phyloP scores from a whole-genome alignment of 1,284 basidiomycete species.

The Austroboletus novae-zelandiae region DNA sequence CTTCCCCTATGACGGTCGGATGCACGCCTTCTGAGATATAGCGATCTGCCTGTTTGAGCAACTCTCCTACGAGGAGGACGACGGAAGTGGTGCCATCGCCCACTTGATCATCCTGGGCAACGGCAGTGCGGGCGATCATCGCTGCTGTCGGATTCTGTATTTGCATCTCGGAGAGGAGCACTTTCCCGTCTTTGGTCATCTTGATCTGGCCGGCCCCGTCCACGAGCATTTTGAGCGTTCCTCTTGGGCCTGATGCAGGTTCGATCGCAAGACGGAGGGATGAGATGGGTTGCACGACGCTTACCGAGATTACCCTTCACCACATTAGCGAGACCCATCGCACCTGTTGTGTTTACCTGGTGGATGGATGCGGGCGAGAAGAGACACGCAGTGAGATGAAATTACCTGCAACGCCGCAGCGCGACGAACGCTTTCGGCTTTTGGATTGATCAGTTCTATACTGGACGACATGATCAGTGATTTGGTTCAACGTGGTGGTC shows the following conservation, averaged over 20 bases:
- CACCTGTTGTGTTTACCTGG: slow-evolving; percentile 88
- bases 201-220: slow-evolving; percentile 99
- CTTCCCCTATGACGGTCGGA: slow-evolving; percentile 93
- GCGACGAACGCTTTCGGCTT: slow-evolving; percentile 92
- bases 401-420: slow-evolving; percentile 91
- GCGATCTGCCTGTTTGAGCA: slow-evolving; percentile 96
- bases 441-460: slow-evolving; percentile 93
- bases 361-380: slow-evolving; percentile 21
- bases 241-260: slow-evolving; percentile 72
- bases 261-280: slow-evolving; percentile 17
- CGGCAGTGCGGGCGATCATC: slow-evolving; percentile 98
- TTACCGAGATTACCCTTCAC: slow-evolving; percentile 95
- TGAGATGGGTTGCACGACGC: slow-evolving; percentile 25
- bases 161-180: slow-evolving; percentile 99
- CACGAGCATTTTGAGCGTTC: slow-evolving; percentile 99
- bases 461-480: slow-evolving; percentile 64
- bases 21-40: slow-evolving; percentile 99
- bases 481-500: slow-evolving; percentile 23
- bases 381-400: slow-evolving; percentile 18
- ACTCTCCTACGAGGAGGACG: slow-evolving; percentile 94
- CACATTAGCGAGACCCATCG: slow-evolving; percentile 96
- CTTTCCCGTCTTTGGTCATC: slow-evolving; percentile 99
- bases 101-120: slow-evolving; percentile 98
- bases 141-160: slow-evolving; percentile 99
- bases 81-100: slow-evolving; percentile 99